Conservation (phyloP, 1,139 yeast species). For the Candida sp. region DNA sequence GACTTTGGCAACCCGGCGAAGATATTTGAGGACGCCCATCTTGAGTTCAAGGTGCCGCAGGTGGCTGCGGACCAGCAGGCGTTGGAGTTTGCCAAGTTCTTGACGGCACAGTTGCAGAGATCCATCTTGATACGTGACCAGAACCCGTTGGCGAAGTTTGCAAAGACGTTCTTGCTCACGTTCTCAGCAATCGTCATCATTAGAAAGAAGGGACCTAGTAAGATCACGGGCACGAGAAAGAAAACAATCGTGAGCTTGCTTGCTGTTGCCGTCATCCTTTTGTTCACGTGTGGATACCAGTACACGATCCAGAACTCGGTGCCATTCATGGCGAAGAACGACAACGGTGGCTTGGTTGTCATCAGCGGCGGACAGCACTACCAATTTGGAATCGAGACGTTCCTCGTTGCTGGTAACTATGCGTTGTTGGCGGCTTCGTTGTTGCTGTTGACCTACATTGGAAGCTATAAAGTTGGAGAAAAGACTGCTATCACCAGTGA, state of each 20-base stretch:
- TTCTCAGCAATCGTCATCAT: constrained; percentile 49
- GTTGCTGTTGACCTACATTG: constrained; percentile 42
- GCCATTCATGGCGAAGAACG: constrained; percentile 63
- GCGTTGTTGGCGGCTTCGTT: constrained; percentile 42
- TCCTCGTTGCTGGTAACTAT: constrained; percentile 55
- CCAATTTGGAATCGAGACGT: constrained; percentile 73
- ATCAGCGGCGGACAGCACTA: constrained; percentile 67
- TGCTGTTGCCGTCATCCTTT: constrained; percentile 42
- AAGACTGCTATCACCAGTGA: constrained; percentile 23
- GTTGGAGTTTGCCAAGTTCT: constrained; percentile 54
- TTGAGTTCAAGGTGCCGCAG: constrained; percentile 34
- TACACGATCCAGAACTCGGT: constrained; percentile 62
- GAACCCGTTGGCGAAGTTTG: constrained; percentile 45
- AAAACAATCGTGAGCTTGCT: constrained; percentile 38
- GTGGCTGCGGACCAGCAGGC: constrained; percentile 32
- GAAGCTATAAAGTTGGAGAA: constrained; percentile 28
- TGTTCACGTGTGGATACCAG: constrained; percentile 64
- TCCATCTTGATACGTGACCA: constrained; percentile 45
- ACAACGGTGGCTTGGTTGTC: constrained; percentile 49
- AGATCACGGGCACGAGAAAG: constrained; percentile 35
- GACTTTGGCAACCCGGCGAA: constrained; percentile 24
- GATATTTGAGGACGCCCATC: constrained; percentile 33
- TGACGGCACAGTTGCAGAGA: constrained; percentile 49
- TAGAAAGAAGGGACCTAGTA: constrained; percentile 51
- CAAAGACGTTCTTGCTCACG: constrained; percentile 49